Conservation (phyloP, 495 filamentous ascomycete species). For the Hyaloscypha bicolor region DNA sequence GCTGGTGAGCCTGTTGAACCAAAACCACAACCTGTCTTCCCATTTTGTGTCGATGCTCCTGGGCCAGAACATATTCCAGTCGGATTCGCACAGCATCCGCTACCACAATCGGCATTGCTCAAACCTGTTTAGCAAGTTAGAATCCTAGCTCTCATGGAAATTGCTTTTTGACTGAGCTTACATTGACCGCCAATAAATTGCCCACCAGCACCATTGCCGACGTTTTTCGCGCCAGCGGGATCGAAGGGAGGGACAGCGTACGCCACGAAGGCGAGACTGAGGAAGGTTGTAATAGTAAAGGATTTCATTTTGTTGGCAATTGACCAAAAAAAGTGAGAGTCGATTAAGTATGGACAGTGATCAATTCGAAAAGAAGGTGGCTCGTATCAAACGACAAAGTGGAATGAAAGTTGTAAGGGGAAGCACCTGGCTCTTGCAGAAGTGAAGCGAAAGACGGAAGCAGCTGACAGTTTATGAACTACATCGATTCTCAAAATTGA, state of each 20-base stretch:
- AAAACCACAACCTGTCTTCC: slow-evolving; percentile 52
- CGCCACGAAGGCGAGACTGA: slow-evolving; percentile 17
- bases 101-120: slow-evolving; percentile 38
- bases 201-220: slow-evolving; percentile 37
- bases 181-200: slow-evolving; percentile 45
- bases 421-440: neutral
- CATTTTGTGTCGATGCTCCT: slow-evolving; percentile 42
- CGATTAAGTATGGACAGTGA: neutral
- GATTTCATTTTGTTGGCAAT: slow-evolving; percentile 24
- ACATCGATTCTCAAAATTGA: neutral
- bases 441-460: neutral
- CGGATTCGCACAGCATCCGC: slow-evolving; percentile 38
- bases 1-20: slow-evolving; percentile 5
- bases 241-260: slow-evolving; percentile 28
- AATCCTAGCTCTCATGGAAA: neutral
- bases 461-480: neutral
- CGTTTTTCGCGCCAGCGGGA: slow-evolving; percentile 38
- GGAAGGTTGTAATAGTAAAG: slow-evolving; percentile 17
- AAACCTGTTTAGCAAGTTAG: slow-evolving; percentile 3
- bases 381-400: neutral
- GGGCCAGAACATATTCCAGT: slow-evolving; percentile 42
- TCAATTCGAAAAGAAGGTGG: neutral
- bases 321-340: neutral
- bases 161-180: slow-evolving; percentile 23
- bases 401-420: neutral